These are phyloP conservation scores for Panicum hallii DNA, from an alignment of 202 grass and related monocot genomes.

Conservation along the genomic window DNA sequence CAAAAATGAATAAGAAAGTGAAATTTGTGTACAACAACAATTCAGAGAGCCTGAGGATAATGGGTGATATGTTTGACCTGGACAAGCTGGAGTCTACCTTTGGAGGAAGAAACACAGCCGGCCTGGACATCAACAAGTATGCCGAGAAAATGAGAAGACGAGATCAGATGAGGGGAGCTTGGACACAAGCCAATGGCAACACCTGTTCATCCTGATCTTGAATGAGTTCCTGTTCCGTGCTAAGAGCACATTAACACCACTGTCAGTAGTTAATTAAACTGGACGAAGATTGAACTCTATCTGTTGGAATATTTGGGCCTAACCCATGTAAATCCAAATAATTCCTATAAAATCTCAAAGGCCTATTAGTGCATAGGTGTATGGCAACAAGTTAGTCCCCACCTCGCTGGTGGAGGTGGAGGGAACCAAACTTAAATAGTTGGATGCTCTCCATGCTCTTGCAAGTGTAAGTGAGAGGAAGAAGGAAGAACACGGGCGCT, in stretches of 20 bases:
- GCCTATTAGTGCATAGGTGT: too few relatives aligned
- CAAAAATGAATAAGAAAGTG: constrained; percentile 44
- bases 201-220: background rate
- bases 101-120: constrained; percentile 51
- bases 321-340: too few relatives aligned
- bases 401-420: too few relatives aligned
- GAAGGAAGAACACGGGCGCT: too few relatives aligned
- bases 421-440: too few relatives aligned
- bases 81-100: constrained; percentile 58
- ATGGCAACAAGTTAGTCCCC: too few relatives aligned
- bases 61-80: constrained; percentile 57
- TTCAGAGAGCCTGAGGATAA: constrained; percentile 51
- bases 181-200: background rate
- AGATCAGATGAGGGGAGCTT: constrained; percentile 41
- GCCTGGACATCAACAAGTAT: constrained; percentile 48
- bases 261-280: background rate
- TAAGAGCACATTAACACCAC: background rate
- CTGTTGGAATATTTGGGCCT: too few relatives aligned
- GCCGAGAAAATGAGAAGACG: constrained; percentile 52
- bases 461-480: too few relatives aligned
- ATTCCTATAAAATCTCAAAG: too few relatives aligned
- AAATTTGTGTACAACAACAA: constrained; percentile 60
- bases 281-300: background rate
- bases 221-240: background rate
- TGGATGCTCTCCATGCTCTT: too few relatives aligned